Evolutionary conservation across 2,329 filamentous ascomycete species (phyloP).

Genomic region (Aspergillus proliferans): DNA sequence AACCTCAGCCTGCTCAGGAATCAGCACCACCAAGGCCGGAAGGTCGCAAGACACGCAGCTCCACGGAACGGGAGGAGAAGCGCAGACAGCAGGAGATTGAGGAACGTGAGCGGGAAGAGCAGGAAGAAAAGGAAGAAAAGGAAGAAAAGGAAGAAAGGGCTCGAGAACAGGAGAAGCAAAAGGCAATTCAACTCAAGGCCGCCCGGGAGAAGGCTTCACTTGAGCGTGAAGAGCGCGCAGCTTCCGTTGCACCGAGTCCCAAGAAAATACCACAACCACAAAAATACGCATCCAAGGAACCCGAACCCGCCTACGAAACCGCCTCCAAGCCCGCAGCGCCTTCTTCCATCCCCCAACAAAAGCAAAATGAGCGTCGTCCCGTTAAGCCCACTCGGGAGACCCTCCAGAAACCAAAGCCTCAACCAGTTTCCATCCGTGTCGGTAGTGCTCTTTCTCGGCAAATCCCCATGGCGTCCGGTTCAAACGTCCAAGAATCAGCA

Average conservation of each 20-base stretch:
- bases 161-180: conserved; percentile 31
- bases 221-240: conserved; percentile 28
- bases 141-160: conserved; percentile 16
- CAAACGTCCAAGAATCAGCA: conserved; percentile 53
- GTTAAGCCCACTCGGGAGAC: conserved; percentile 39
- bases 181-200: conserved; percentile 24
- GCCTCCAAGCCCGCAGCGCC: conserved; percentile 21
- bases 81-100: conserved; percentile 29
- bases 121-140: conserved; percentile 9
- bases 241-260: conserved; percentile 16
- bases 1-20: conserved; percentile 16
- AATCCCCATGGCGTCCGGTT: conserved; percentile 41
- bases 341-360: conserved; percentile 17
- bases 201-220: conserved; percentile 26
- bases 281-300: conserved; percentile 24
- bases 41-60: conserved; percentile 51
- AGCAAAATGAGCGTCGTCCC: conserved; percentile 37
- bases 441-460: conserved; percentile 43
- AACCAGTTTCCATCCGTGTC: conserved; percentile 44
- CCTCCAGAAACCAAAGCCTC: conserved; percentile 40
- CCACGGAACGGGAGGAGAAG: conserved; percentile 49
- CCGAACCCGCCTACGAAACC: conserved; percentile 22
- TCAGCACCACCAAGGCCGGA: conserved; percentile 31
- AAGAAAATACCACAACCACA: conserved; percentile 22
- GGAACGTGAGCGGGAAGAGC: conserved; percentile 1